Evolutionary conservation across 1,284 basidiomycete species (phyloP), one percentile per base, ranked within the genome.

Genomic region (Cystobasidium slooffiae): DNA sequence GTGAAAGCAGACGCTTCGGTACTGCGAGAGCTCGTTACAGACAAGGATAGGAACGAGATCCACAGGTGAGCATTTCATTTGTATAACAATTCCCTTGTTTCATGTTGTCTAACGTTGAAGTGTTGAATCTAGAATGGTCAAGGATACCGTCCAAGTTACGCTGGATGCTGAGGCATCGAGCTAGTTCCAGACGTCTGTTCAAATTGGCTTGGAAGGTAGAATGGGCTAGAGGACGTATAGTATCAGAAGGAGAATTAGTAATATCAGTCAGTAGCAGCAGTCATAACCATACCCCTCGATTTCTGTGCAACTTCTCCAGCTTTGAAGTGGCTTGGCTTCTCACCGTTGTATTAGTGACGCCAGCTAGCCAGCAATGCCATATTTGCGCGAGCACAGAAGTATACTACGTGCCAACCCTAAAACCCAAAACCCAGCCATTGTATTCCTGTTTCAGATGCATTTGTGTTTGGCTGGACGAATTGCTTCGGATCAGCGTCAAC

Each of bases 11-110:
- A 75, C 43, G 75, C 69, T 24, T 52, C 62, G 5, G 69, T 68
- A 4, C 49, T 75, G 7, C 52, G 67, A 52, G 75, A 72, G 46
- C 64, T 75, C 3, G 69, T 75, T 6, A 75, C 68, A 4, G 75
- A 72, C 51, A 64, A 65, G 49, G 75, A 75, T 43, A 66, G 63
- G 37, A 72, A 66, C 59, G 69, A 67, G 56, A 75, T 75, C 44
- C 68, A 72, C 37, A 52, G 75, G 61, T 75, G 44, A 46, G 47
- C 47, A 63, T 18, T 37, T 12, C 12, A n/a, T n/a, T 20, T 39
- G 37, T 39, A n/a, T 5, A 14, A 39, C 18, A 12, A 63, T 52
- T 49, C 18, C 5, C 46, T 18, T 18, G 63, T 31, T 31, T n/a
- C n/a, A 31, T 31, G 31, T 31, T 31, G 31, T 31, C 31, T 31